Base-by-base conservation (phyloP, 2,329 filamentous ascomycete genomes). In the Xylariaceae sp. region DNA sequence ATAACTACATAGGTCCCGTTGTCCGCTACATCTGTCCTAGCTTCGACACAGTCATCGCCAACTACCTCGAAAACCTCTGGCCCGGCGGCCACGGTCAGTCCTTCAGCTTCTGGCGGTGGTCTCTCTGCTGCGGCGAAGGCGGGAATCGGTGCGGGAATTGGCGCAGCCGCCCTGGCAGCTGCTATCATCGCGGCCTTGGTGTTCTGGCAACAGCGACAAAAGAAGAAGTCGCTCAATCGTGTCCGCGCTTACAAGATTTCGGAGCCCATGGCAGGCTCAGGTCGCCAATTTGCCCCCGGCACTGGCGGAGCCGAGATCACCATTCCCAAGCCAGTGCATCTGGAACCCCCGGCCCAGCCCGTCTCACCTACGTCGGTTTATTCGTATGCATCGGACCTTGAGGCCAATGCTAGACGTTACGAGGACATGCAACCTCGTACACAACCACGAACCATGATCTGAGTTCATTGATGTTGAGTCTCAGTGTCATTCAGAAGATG, bases 371-470 rank as follows among this genome's bases (percentile, higher is more conserved):
- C 58, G 0, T 61, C 62, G 0, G 40, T 56, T 15, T 60, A 63
- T 36, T 63, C 63, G 19, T 58, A 58, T 8, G 63, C 60, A n/a
- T 67, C 65, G n/a, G 62, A 65, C 30, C 70, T 81, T 41, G 79
- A 83, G 59, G 70, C 76, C 63, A 75, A 76, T 55, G 74, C 78
- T 3, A 73, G 76, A 55, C 74, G 78, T 40, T 83, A 83, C 58
- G 80, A 83, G 65, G 80, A 83, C 58, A 79, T 82, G 78, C 62
- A 79, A 19, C 79, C 79, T 26, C 71, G 78, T 42, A 71, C 75
- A 55, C 72, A 76, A 44, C 80, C 80, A 10, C 70, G 73, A 52
- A 62, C 57, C n/a, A 66, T 68, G 66, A 64, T 68, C 51, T 68
- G 56, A 58, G 26, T 22, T 44, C n/a, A 21, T 12, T 37, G 10